Evolutionary conservation across 2,329 filamentous ascomycete species (phyloP), one percentile per base, ranked within the genome.

Genomic region (Aureobasidium mangrovei): DNA sequence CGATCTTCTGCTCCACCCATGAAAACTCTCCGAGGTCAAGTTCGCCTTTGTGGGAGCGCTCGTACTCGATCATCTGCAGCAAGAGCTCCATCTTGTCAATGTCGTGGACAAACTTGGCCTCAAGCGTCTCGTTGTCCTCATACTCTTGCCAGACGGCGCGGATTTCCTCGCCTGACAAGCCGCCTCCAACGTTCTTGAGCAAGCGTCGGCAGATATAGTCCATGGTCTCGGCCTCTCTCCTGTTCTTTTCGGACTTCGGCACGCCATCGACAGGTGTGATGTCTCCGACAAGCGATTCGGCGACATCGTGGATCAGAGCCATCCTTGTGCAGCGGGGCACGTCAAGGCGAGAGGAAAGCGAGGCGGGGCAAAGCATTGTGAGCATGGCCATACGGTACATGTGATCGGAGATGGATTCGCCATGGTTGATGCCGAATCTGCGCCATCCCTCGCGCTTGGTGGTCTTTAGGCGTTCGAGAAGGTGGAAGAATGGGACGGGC

Each of bases 321-420:
- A 98, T 96, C 72, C 88, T 88, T 63, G 89, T 91, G 76, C 93
- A 98, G 62, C 84, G 85, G 28, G 79, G 72, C 38, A 95, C 78
- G 67, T 97, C 86, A 64, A 97, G 77, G 38, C 79, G 80, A 0
- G 81, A 72, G 2, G 83, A 77, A 8, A 96, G 80, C 1, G 85
- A 73, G 0, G 87, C 78, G 1, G 93, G 91, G 2, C 89, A 90
- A 60, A 96, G 81, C 84, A 98, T 88, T 60, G 88, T 90, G 70
- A 98, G 89, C 62, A 98, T 81, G 47, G 91, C 89, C 93, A 98
- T 98, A 72, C 93, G 90, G 73, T 97, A 98, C 93, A 98, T 98
- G 78, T 98, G 93, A 74, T 98, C 93, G 53, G 88, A 81, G 66
- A 98, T 96, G 2, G 89, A 95, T 71, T 98, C 93, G 68, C 88